Evolutionary conservation across 192 early-diverging fungal species (phyloP), one percentile per base, ranked within the genome.

Genomic region (Gaertneriomyces sp.): DNA sequence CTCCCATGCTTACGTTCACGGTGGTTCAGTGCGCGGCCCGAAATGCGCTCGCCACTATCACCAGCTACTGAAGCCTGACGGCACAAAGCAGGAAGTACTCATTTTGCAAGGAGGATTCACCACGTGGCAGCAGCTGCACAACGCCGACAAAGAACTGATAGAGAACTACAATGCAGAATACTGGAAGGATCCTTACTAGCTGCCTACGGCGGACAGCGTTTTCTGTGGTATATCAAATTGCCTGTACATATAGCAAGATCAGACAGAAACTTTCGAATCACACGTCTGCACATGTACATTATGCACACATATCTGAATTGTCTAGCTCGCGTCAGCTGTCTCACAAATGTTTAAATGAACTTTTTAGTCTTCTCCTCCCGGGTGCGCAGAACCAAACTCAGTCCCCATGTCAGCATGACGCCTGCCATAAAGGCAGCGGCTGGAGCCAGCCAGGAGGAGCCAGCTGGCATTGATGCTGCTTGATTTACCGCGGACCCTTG

Each of bases 71-170:
- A 47, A 43, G 33, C 38, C 45, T 38, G 50, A 7, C 45, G 20
- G 41, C 7, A 17, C 16, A 17, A 61, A 58, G 46, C 66, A 66
- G 58, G 60, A 77, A 51, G 70, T 80, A 6, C 70, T 47, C 43
- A 63, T 80, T 14, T 68, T 80, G 6, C 40, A 57, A 42, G 78
- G 78, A 17, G 79, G 79, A 19, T 80, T 80, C 43, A 40, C 63
- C 3, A 49, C 33, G 6, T 80, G 79, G 79, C 73, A 76, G 66
- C 46, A 5, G 5, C 12, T 11, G 0, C 63, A 58, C 46, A 59
- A 56, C 16, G 47, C 41, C 5, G 55, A 71, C 7, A 17, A 17
- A 7, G 42, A 45, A 2, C 45, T 79, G 60, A 69, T 70, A 10
- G 77, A 79, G 58, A 68, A 69, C 33, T 79, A 69, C 52, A 64